Conservation (phyloP, 164 flowering plant genomes). For the Chimonanthus praecox region DNA sequence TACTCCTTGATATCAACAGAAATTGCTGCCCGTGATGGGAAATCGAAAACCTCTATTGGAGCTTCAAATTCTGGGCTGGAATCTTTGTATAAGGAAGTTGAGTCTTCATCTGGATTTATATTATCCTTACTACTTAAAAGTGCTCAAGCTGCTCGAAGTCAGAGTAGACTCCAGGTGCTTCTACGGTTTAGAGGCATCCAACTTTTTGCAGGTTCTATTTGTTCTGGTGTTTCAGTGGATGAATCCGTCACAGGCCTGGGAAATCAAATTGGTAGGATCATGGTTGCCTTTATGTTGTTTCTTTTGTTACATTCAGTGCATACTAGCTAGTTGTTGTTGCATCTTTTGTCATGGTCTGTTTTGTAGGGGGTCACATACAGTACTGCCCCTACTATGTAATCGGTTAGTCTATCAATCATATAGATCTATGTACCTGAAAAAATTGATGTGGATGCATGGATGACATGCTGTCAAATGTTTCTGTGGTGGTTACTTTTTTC, state of each 20-base stretch:
- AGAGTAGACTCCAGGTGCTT: slow-evolving; percentile 45
- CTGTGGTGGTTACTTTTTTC: neutral
- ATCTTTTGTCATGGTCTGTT: neutral
- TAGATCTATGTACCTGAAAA: too few relatives aligned
- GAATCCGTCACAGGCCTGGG: slow-evolving; percentile 17
- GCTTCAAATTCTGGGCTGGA: slow-evolving; percentile 37
- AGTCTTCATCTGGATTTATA: slow-evolving; percentile 57
- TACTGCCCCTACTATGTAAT: too few relatives aligned
- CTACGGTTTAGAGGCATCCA: slow-evolving; percentile 71
- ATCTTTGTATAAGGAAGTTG: slow-evolving; percentile 53
- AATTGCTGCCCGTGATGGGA: slow-evolving; percentile 66
- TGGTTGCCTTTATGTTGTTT: neutral
- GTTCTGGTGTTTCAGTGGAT: slow-evolving; percentile 41
- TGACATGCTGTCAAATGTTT: neutral
- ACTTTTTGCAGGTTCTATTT: slow-evolving; percentile 57
- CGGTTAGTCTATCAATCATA: too few relatives aligned
- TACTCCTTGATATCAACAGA: slow-evolving; percentile 82
- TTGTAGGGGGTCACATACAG: too few relatives aligned
- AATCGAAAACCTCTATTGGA: slow-evolving; percentile 19
- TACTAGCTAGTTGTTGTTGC: neutral
- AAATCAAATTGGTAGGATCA: slow-evolving; percentile 35
- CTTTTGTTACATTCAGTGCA: neutral
- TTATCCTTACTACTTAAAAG: slow-evolving; percentile 55
- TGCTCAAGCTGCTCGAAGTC: slow-evolving; percentile 41
- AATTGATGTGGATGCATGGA: neutral